Base-by-base conservation (phyloP, 2,329 filamentous ascomycete species). In the Periconia macrospinosa region DNA sequence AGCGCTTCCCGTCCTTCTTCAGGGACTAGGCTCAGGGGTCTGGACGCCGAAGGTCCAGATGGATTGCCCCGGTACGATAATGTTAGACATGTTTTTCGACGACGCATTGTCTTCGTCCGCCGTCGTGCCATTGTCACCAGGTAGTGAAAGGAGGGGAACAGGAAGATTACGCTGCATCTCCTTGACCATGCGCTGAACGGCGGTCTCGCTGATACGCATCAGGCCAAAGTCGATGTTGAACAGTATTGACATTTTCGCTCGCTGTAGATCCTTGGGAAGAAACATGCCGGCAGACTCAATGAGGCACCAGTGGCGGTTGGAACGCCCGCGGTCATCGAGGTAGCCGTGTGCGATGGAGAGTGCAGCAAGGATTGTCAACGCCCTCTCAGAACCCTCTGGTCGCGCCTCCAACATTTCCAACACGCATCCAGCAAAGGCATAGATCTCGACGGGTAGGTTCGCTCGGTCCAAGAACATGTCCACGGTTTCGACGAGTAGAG, bases 21-120 rank as follows among this genome's bases (percentile, higher is more conserved):
- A 74, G 41, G 72, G 72, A 57, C 71, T 75, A n/a, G 71, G 72
- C 49, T 72, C 71, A 9, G 72, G 72, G n/a, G 72, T 75, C 46
- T 70, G 66, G 37, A 70, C 55, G 18, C 72, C 72, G 47, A 68
- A 53, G 43, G 52, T 58, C 70, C 71, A 73, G 10, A 69, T 58
- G 9, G 69, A 60, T 11, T 62, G 58, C 17, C 71, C 68, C 8
- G 59, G 56, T 18, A 71, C 33, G 5, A 44, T 35, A 47, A 47
- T 60, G 49, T 55, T 56, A 41, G 72, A 57, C 51, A 57, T 61
- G 35, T 68, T 55, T 53, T 66, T 66, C 30, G 63, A 63, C 41
- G 57, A 49, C n/a, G 65, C 57, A 10, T 55, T 55, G 8, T 59
- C 58, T 19, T 55, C 49, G 30, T 66, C 63, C 17, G 48, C 20